Conservation (phyloP, 805 yeast genomes). For the Grigorovia humatica region DNA sequence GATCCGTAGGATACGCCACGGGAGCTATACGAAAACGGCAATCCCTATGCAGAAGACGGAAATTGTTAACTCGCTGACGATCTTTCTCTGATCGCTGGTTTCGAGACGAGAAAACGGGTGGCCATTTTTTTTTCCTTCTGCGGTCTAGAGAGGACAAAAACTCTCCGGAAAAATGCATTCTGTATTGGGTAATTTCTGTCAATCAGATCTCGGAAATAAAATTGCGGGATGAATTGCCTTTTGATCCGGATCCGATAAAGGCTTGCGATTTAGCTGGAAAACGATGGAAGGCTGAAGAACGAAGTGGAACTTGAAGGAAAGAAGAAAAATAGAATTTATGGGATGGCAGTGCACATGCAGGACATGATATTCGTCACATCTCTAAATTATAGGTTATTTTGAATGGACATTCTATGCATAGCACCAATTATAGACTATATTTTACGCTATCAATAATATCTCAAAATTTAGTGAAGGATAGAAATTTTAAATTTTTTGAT, state of each 20-base stretch:
- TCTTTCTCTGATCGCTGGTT: neutral
- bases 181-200: neutral
- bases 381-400: no score
- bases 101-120: neutral
- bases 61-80: no score
- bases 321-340: neutral
- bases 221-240: neutral
- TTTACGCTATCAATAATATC: no score
- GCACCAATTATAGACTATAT: no score
- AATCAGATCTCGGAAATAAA: neutral
- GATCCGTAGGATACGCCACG: neutral
- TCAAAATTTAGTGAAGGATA: no score
- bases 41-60: neutral
- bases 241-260: neutral
- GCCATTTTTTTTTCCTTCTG: neutral
- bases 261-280: neutral
- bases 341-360: neutral
- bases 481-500: no score
- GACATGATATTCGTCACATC: neutral
- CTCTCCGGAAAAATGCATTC: neutral
- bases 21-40: neutral
- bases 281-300: neutral
- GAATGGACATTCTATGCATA: no score
- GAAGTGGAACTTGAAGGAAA: neutral
- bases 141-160: neutral